Evolutionary conservation across 768 basidiomycete genomes (phyloP), one percentile per base, ranked within the genome.

Genomic region (Tricholoma flavovirens): DNA sequence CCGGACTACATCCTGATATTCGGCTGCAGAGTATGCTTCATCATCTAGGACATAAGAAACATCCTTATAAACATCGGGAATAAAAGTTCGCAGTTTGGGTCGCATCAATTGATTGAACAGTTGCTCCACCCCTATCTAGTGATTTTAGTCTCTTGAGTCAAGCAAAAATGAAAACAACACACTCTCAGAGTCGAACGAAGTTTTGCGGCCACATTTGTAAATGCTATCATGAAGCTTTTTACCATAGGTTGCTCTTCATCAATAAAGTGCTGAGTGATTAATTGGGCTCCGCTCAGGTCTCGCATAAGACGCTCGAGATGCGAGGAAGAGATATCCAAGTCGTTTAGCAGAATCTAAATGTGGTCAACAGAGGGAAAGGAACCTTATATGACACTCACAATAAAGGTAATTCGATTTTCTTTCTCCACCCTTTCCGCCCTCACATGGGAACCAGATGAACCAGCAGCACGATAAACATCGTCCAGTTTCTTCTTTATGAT

Each of bases 31-130:
- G 66, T 96, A 98, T 0, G 75, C 75, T 57, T 97, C 93, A 52
- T 98, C 96, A 64, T 97, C 93, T 12, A 98, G 75, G 21, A 89
- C 69, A 66, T 99, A 98, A 4, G 84, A 83, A 6, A 93, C 80
- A 60, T 95, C 95, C 66, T 87, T 93, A 72, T 96, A 97, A 6
- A 93, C 82, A 58, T 98, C 97, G 5, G 83, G 72, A 48, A 98
- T 78, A 46, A 98, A 75, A 33, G 83, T 88, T 22, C 97, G 84
- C 49, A 99, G 70, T 56, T 85, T 86, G 0, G 97, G 95, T 17
- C 95, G 82, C 63, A 95, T 80, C 9, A 98, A 77, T 66, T 98
- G 96, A 63, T 94, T 98, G 77, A 98, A 98, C 35, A 98, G 76
- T 63, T 96, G 93, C 62, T 99, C 97, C 24, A 97, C 75, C 14